Conservation (phyloP, 495 filamentous ascomycete genomes). For the Annulohypoxylon moriforme region DNA sequence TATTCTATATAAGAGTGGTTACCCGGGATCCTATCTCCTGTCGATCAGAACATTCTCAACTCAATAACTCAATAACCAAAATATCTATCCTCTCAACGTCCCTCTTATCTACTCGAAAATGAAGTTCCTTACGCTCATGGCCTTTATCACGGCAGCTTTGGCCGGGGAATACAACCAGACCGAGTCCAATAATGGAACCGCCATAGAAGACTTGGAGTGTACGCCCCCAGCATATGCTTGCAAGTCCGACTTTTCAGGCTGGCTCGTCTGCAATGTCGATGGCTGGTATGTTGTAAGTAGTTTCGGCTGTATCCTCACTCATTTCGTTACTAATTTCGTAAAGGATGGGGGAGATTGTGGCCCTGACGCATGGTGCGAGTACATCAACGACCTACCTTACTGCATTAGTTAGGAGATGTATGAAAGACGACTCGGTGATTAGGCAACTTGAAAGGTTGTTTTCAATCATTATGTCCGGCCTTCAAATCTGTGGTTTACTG, state of each 20-base stretch:
- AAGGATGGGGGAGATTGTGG: conserved; percentile 44
- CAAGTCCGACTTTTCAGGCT: conserved; percentile 44
- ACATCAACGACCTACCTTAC: conserved; percentile 45
- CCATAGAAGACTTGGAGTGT: conserved; percentile 17
- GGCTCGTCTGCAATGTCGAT: conserved; percentile 53
- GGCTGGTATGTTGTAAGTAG: conserved; percentile 50
- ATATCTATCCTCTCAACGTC: background rate
- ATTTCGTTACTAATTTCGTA: conserved; percentile 14
- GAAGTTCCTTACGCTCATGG: conserved; percentile 26
- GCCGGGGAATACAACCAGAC: conserved; percentile 3
- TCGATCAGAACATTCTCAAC: background rate
- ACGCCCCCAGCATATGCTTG: conserved; percentile 37
- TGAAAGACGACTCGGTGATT: background rate
- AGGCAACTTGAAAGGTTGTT: background rate
- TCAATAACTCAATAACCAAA: conserved; percentile 1
- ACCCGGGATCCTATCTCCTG: background rate
- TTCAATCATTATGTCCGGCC: background rate
- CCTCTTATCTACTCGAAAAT: conserved; percentile 19
- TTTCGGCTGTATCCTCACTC: conserved; percentile 10
- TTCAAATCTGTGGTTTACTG: background rate
- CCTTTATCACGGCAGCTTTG: conserved; percentile 24
- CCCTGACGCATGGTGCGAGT: conserved; percentile 31
- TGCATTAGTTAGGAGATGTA: conserved; percentile 22
- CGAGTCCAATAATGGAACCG: background rate
- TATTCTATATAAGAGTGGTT: conserved; percentile 17